Conservation (phyloP, 352 stramenopile species). For the Phytophthora megakarya region DNA sequence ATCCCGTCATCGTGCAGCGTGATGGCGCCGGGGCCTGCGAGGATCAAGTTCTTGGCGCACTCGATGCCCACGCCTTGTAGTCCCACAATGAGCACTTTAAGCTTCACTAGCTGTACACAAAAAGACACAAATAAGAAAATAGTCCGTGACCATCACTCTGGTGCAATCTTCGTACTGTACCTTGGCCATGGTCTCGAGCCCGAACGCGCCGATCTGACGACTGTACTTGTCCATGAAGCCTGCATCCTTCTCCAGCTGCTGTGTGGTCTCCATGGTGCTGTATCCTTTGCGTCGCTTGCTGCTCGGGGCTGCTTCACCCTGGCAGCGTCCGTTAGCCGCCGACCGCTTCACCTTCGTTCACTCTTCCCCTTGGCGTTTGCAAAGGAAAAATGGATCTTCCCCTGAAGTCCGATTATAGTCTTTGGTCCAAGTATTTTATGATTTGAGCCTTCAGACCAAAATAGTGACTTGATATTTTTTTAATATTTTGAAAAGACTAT, state of each 20-base stretch:
- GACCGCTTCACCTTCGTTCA: slow-evolving; percentile 38
- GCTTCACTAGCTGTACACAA: slow-evolving; percentile 61
- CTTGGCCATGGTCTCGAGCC: slow-evolving; percentile 92
- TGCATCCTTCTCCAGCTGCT: slow-evolving; percentile 84
- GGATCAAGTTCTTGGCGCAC: slow-evolving; percentile 93
- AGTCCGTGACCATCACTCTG: slow-evolving; percentile 33
- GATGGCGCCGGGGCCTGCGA: slow-evolving; percentile 88
- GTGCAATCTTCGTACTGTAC: slow-evolving; percentile 30
- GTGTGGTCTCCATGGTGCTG: slow-evolving; percentile 52
- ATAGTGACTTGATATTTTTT: too few species aligned
- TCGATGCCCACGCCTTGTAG: slow-evolving; percentile 90
- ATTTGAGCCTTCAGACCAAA: too few species aligned
- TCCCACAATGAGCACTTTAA: slow-evolving; percentile 87
- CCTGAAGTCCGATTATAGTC: too few species aligned
- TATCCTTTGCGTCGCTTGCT: slow-evolving; percentile 32
- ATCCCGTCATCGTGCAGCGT: slow-evolving; percentile 86
- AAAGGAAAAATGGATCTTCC: slow-evolving; percentile 35
- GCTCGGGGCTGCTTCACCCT: slow-evolving; percentile 34
- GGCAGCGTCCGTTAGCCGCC: slow-evolving; percentile 25
- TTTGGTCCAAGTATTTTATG: too few species aligned
- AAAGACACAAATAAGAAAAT: slow-evolving; percentile 9
- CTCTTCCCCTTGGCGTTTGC: slow-evolving; percentile 18
- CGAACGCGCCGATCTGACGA: slow-evolving; percentile 92
- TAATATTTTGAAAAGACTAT: too few species aligned
- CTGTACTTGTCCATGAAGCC: slow-evolving; percentile 95